Evolutionary conservation across 352 stramenopile species (phyloP).

Genomic region (Nothophytophthora sp.): DNA sequence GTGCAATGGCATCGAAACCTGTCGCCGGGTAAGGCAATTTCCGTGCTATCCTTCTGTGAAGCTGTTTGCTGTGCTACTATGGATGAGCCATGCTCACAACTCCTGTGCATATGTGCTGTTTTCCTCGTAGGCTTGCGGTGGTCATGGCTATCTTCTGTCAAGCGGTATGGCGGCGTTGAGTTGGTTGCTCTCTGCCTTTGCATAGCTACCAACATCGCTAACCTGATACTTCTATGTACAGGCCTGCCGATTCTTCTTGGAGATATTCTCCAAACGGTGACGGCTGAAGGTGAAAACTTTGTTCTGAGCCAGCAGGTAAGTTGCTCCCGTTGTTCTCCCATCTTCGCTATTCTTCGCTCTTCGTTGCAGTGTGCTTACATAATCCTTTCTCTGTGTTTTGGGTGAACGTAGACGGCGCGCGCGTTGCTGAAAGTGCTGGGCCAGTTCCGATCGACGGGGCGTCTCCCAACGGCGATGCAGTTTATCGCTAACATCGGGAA

Average conservation of each 20-base stretch:
- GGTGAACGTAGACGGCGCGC: conserved; percentile 30
- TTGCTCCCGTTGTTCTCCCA: conserved; percentile 6
- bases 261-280: conserved; percentile 95
- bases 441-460: conserved; percentile 29
- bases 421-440: conserved; percentile 48
- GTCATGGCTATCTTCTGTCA: conserved; percentile 92
- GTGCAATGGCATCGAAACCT: conserved; percentile 49
- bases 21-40: conserved; percentile 34
- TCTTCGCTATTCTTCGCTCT: not conserved
- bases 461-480: conserved; percentile 34
- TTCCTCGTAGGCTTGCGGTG: conserved; percentile 82
- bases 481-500: conserved; percentile 60
- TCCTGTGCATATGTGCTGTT: conserved; percentile 14
- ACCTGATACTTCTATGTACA: conserved; percentile 2
- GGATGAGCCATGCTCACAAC: conserved; percentile 2
- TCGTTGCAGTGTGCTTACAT: no score
- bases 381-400: no score
- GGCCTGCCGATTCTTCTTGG: conserved; percentile 67
- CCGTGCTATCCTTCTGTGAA: no score
- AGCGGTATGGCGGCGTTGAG: conserved; percentile 45
- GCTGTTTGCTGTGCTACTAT: no score
- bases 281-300: conserved; percentile 97
- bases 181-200: not conserved
- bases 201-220: not conserved
- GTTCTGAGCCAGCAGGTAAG: conserved; percentile 93